A percentile compares a stretch with the other conserved stretches of the same genome.
Evolutionary conservation across 345 rosid genomes (phyloP).

Genomic region (Microthlaspi erraticum): DNA sequence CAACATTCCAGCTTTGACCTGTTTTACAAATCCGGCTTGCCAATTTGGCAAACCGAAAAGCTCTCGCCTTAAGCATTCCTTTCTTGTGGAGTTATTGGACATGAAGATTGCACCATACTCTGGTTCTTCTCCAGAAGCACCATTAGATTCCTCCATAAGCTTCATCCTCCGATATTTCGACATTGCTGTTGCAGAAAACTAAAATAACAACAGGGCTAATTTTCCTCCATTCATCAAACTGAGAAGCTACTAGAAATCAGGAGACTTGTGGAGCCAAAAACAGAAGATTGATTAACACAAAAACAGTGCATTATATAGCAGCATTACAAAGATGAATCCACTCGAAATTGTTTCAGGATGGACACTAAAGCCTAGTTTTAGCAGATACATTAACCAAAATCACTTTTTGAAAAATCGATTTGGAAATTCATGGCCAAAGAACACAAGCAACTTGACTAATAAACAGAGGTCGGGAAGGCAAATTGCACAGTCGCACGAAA

Average conservation of each 20-base stretch:
- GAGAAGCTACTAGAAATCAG: background rate
- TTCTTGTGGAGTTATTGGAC: slow-evolving; percentile 53
- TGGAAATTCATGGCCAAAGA: background rate
- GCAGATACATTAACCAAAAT: background rate
- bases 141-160: slow-evolving; percentile 27
- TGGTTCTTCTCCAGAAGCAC: slow-evolving; percentile 49
- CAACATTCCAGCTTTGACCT: slow-evolving; percentile 73
- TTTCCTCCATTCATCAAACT: background rate
- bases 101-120: slow-evolving; percentile 78
- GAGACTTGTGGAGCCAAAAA: background rate
- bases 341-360: background rate
- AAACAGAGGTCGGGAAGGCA: background rate
- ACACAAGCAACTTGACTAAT: background rate
- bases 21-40: slow-evolving; percentile 53
- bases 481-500: background rate
- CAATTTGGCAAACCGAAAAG: slow-evolving; percentile 67
- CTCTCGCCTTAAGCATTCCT: slow-evolving; percentile 54
- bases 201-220: slow-evolving; percentile 33
- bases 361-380: background rate
- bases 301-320: background rate
- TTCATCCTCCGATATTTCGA: slow-evolving; percentile 36
- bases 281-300: background rate
- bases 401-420: background rate
- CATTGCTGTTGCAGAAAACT: slow-evolving; percentile 48
- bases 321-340: background rate